These are phyloP conservation scores for Citeromyces hawaiiensis DNA, from an alignment of 1,139 yeast genomes.

Conservation along the genomic window DNA sequence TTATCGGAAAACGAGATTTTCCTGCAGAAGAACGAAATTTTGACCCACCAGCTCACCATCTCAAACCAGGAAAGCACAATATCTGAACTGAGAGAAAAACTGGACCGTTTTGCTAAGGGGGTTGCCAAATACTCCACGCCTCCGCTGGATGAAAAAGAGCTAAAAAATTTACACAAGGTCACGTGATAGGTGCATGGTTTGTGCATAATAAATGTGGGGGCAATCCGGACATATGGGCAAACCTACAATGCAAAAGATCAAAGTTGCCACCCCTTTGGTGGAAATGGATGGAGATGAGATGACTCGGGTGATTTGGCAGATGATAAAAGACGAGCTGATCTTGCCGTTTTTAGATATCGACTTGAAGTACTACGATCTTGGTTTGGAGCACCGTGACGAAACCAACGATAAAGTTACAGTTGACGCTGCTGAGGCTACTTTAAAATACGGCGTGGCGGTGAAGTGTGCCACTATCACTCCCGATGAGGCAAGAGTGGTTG, in stretches of 20 bases:
- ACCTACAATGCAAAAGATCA: constrained; percentile 39
- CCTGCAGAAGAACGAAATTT: not conserved
- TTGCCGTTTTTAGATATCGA: constrained; percentile 79
- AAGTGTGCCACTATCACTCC: constrained; percentile 99
- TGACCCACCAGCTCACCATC: not conserved
- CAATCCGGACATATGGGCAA: not conserved
- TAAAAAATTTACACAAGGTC: not conserved
- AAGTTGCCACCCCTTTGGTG: constrained; percentile 79
- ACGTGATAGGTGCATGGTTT: not conserved
- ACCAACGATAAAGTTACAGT: constrained; percentile 81
- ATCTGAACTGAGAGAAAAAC: not conserved
- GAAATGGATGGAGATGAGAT: constrained; percentile 96
- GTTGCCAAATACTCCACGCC: not conserved
- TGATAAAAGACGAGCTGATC: constrained; percentile 71
- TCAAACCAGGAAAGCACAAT: not conserved
- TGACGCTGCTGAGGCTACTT: constrained; percentile 85
- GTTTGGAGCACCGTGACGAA: constrained; percentile 72
- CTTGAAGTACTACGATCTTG: constrained; percentile 83
- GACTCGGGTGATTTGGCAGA: constrained; percentile 88
- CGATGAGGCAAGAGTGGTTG: constrained; percentile 88
- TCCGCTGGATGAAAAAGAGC: not conserved
- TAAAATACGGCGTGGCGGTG: constrained; percentile 82
- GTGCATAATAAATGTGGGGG: not conserved
- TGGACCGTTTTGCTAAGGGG: not conserved
- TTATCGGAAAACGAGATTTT: constrained; percentile 5